Evolutionary conservation across 345 rosid genomes (phyloP).

Genomic region (Eucalyptus tenuipes): DNA sequence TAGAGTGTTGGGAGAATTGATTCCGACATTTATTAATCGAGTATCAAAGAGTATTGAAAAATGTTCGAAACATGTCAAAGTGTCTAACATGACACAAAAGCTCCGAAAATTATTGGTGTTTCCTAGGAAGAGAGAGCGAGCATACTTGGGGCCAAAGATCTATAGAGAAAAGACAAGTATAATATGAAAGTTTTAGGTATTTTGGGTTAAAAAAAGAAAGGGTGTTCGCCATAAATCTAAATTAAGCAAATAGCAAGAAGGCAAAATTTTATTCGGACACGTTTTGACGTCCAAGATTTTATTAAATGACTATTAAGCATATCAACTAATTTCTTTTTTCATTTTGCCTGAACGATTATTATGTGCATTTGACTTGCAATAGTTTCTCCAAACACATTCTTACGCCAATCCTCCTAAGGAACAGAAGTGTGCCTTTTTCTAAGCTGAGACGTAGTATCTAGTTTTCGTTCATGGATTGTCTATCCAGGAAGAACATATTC

Average conservation of each 20-base stretch:
- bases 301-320: background rate
- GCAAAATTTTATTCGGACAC: background rate
- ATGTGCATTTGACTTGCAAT: background rate
- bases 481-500: background rate
- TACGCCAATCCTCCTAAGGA: background rate
- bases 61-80: rapidly evolving
- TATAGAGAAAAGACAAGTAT: background rate
- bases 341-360: background rate
- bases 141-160: background rate
- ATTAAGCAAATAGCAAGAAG: background rate
- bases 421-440: background rate
- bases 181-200: background rate
- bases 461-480: background rate
- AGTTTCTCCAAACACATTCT: background rate
- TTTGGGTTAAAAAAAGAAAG: background rate
- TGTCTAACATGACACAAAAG: too few relatives aligned
- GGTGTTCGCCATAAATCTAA: background rate
- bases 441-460: background rate
- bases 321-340: background rate
- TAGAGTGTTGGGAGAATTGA: too few relatives aligned
- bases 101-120: too few relatives aligned
- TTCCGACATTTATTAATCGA: rapidly evolving
- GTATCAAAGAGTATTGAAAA: too few relatives aligned
- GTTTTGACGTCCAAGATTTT: too few relatives aligned
- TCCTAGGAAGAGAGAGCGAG: background rate